Conservation (phyloP, 2,329 filamentous ascomycete species). For the Beauveria brongniartii region DNA sequence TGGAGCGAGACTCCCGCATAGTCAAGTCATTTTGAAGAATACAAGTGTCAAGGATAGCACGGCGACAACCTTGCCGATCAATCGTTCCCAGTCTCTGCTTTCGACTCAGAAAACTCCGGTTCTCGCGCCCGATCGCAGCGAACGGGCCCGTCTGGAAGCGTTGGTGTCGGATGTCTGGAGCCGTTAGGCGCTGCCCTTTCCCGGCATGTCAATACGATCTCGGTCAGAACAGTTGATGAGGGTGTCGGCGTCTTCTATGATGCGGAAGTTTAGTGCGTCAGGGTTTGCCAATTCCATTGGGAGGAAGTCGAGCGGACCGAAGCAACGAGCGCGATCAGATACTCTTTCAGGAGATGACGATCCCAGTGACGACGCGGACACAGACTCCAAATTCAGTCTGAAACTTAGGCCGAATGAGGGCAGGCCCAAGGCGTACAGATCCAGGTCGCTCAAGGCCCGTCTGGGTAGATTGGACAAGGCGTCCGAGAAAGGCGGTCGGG, state of each 20-base stretch:
- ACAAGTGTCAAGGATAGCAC: conserved; percentile 43
- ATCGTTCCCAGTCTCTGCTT: conserved; percentile 72
- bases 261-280: conserved; percentile 78
- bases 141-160: conserved; percentile 69
- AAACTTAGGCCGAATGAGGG: not conserved
- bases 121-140: conserved; percentile 64
- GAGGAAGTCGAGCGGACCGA: conserved; percentile 56
- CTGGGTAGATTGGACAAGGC: conserved; percentile 6
- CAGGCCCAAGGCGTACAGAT: conserved; percentile 1
- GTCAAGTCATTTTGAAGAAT: conserved; percentile 79
- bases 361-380: not conserved
- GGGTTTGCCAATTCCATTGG: conserved; percentile 71
- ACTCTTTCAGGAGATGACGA: not conserved
- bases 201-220: conserved; percentile 63
- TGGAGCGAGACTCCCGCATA: conserved; percentile 57
- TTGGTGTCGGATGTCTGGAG: conserved; percentile 77
- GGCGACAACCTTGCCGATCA: conserved; percentile 46
- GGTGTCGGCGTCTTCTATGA: conserved; percentile 75
- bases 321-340: conserved; percentile 15
- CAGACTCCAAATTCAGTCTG: not conserved
- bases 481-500: not conserved
- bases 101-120: conserved; percentile 60
- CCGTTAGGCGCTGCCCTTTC: conserved; percentile 69
- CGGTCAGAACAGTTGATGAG: conserved; percentile 65
- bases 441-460: conserved; percentile 8